Base-by-base conservation (phyloP, 805 yeast species). In the Ogataea sp. region DNA sequence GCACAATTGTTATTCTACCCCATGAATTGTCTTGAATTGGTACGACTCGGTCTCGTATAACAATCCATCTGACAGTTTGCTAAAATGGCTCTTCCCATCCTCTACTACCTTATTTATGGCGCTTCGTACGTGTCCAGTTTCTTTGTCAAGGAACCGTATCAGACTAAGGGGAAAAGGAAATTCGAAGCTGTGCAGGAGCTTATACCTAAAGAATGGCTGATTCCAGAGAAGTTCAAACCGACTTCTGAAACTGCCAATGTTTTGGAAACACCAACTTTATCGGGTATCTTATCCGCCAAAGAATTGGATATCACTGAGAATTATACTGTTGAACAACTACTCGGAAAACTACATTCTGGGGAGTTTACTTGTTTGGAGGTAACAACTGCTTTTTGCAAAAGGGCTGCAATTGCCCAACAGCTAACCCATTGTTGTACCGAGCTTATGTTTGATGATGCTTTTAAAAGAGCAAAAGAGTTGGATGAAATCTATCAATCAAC, bases 351-450 rank as follows among this genome's bases (percentile, higher is more conserved):
- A 11, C 26, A 23, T 11, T 8, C 10, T 23, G 53, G 54, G 10
- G 27, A 42, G 27, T 31, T 51, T 6, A 36, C 52, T 1, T 40
- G 49, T 10, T 28, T 30, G 18, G 44, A 49, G 25, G 52, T 54
- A n/a, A 41, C 51, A 3, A 24, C 39, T 8, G 56, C 60, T 1
- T 56, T 49, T 43, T 53, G 56, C 30, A 58, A 55, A 37, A 42
- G 57, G 28, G 56, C 60, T n/a, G 53, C 58, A 2, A 35, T 54
- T 21, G 45, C 50, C 4, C 58, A 56, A 24, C 60, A 54, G 38
- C 34, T 56, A 30, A 44, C 50, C 16, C 52, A 52, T 32, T 53
- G 57, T 37, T 40, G 46, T 17, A 36, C 50, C 14, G 60, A 56
- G 36, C 36, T 56, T 4, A 49, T 55, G 36, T 44, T 48, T 32